phyloP scores from a whole-genome alignment of 177 flowering plant genomes.

The Vitis hybrid region DNA sequence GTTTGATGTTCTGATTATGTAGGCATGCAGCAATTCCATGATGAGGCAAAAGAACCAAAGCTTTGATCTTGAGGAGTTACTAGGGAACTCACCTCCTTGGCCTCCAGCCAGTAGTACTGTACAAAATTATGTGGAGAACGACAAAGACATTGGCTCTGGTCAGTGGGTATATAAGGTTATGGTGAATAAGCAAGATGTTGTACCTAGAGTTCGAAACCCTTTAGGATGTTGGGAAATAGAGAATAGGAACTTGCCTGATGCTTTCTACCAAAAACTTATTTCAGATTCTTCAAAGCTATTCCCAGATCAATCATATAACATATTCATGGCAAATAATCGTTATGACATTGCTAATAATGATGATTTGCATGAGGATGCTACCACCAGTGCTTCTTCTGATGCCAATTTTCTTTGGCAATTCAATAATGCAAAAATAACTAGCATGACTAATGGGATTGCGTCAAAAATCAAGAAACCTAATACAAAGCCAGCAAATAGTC shows the following conservation, averaged over 20 bases:
- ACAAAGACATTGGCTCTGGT: conserved; percentile 53
- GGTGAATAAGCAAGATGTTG: conserved; percentile 81
- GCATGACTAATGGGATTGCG: conserved; percentile 39
- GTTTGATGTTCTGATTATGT: conserved; percentile 3
- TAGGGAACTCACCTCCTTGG: conserved; percentile 73
- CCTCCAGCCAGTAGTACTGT: conserved; percentile 52
- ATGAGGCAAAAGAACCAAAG: conserved; percentile 55
- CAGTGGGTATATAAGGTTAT: conserved; percentile 97
- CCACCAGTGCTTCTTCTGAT: conserved; percentile 89
- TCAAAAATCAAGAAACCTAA: conserved; percentile 47
- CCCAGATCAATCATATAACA: conserved; percentile 46
- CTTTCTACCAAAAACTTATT: conserved; percentile 56
- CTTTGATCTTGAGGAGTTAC: conserved; percentile 69
- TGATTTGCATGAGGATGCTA: conserved; percentile 80
- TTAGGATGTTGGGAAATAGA: conserved; percentile 53
- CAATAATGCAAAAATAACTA: conserved; percentile 55
- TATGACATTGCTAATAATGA: conserved; percentile 44
- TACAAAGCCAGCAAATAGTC: conserved; percentile 46
- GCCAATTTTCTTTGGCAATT: conserved; percentile 83
- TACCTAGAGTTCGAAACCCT: conserved; percentile 29
- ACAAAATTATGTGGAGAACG: conserved; percentile 49
- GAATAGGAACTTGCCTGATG: conserved; percentile 40
- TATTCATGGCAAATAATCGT: conserved; percentile 37
- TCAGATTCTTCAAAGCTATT: conserved; percentile 47
- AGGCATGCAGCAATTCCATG: conserved; percentile 43